Evolutionary conservation across 1,139 yeast species (phyloP).

Genomic region (Scheffersomyces segobiensis): DNA sequence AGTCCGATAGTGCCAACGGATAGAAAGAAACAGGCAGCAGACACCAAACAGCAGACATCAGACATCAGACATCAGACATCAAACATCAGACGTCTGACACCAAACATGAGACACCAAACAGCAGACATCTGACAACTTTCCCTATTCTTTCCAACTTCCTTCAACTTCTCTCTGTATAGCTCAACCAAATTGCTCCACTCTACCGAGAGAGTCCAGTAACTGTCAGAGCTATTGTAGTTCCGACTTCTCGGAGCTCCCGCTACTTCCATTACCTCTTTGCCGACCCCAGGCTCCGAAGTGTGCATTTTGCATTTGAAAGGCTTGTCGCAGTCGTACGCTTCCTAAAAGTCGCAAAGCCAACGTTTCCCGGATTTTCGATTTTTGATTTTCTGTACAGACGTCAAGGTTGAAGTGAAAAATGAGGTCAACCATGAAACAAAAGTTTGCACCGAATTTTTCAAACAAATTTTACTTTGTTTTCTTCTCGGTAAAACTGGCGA

Average conservation of each 20-base stretch:
- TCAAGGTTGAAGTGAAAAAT: neutral
- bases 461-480: neutral
- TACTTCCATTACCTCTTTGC: neutral
- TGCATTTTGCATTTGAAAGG: neutral
- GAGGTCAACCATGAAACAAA: neutral
- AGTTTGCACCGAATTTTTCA: neutral
- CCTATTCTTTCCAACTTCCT: too few relatives aligned
- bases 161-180: too few relatives aligned
- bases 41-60: too few relatives aligned
- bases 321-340: neutral
- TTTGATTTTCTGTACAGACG: neutral
- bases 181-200: neutral
- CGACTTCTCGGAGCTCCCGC: neutral
- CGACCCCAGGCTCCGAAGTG: neutral
- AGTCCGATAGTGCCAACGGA: neutral
- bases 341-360: neutral
- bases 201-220: neutral
- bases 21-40: neutral
- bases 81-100: neutral
- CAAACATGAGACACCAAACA: too few relatives aligned
- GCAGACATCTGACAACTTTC: neutral
- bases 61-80: too few relatives aligned
- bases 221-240: neutral
- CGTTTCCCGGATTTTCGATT: neutral
- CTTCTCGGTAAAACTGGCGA: neutral